Evolutionary conservation across 768 basidiomycete genomes (phyloP), one percentile per base, ranked within the genome.

Genomic region (Leccinum subtestaceum): DNA sequence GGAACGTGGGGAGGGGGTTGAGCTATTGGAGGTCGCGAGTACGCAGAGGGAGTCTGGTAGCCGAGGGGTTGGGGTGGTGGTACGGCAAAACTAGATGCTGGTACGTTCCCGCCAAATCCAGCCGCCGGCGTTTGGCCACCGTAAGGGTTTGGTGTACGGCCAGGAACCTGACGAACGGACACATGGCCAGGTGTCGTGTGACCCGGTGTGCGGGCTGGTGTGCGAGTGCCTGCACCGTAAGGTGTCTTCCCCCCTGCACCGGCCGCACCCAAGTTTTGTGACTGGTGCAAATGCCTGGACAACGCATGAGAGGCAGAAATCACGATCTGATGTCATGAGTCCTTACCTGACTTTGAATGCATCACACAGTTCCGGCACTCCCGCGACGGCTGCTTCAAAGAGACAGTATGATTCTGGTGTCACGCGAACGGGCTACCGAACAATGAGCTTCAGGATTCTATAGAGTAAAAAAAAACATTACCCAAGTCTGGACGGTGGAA

Each of bases 351-450:
- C 85, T 85, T 98, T 98, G 85, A 98, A 98, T 19, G 95, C 95
- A 71, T 98, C 95, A 63, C 96, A 97, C 5, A 98, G 76, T 72
- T 97, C 94, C 4, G 91, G 87, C 25, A 98, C 93, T 38, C 93
- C 94, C 7, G 91, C 87, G 25, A 93, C 92, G 49, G 93, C 85
- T 6, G 93, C 91, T 63, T 95, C 93, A 66, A 93, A 93, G 17
- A 98, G 82, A 69, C 89, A 89, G 70, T 95, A 97, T 5, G 90
- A 90, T 74, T 92, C 88, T 2, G 93, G 93, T 6, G 89, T 82
- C 46, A 95, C 91, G 49, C 93, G 87, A 49, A 95, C 85, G 40
- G 91, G 91, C 93, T 94, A 58, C 15, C 53, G 62, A 51, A 63
- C 55, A 40, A 57, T 59, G 23, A 60, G 19, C 40, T 48, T 17